Percentiles rank a stretch among this genome's conserved stretches.
phyloP scores from a whole-genome alignment of 192 early-diverging fungal species.

The Podila epigama region DNA sequence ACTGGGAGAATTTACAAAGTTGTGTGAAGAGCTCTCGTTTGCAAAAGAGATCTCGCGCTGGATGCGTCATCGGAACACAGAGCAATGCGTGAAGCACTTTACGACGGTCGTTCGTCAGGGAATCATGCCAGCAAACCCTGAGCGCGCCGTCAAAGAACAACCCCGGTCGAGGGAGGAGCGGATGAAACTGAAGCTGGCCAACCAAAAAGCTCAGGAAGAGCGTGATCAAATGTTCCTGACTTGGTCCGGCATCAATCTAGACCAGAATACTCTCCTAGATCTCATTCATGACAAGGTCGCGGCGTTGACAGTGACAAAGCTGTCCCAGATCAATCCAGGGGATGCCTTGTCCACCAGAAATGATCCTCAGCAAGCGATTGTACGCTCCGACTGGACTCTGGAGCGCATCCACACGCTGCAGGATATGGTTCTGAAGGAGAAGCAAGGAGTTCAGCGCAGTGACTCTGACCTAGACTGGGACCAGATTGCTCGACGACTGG shows the following conservation, averaged over 20 bases:
- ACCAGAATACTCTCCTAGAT: not conserved
- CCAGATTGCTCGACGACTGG: constrained; percentile 4
- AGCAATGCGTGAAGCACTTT: constrained; percentile 18
- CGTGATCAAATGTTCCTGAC: not conserved
- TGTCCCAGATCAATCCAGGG: not conserved
- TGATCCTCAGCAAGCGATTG: constrained; percentile 8
- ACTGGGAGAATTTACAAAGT: not conserved
- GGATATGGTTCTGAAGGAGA: constrained; percentile 14
- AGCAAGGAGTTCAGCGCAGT: constrained; percentile 18
- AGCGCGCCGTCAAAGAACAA: not conserved
- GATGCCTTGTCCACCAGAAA: not conserved
- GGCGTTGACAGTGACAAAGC: constrained; percentile 5
- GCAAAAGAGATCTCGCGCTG: constrained; percentile 29
- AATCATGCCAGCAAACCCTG: too few relatives aligned
- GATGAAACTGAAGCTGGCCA: not conserved
- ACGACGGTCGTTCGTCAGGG: not conserved
- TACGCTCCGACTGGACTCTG: constrained; percentile 31
- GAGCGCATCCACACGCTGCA: constrained; percentile 6
- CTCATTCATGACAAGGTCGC: constrained; percentile 8
- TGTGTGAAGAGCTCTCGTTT: constrained; percentile 4
- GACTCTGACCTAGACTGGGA: constrained; percentile 34
- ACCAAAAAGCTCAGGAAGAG: not conserved
- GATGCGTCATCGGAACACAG: constrained; percentile 30
- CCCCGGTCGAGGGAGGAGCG: not conserved
- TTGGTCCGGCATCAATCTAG: not conserved